These are phyloP conservation scores for Candida lessepsii DNA, from an alignment of 805 yeast genomes.

Conservation along the genomic window DNA sequence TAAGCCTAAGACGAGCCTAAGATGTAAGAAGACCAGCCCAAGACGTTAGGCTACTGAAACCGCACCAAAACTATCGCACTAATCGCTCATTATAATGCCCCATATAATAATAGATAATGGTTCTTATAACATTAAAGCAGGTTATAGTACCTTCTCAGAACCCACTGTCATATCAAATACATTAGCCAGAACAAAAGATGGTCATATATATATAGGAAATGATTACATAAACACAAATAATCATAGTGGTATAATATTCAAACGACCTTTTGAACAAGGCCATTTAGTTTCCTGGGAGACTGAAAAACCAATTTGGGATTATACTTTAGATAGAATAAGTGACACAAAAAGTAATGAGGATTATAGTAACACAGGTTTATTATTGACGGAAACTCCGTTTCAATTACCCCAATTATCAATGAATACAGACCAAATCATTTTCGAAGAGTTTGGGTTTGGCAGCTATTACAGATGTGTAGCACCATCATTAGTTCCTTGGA, in stretches of 20 bases:
- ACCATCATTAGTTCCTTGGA: slow-evolving; percentile 43
- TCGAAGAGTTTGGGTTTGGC: slow-evolving; percentile 87
- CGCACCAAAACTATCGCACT: too few relatives aligned
- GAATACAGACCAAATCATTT: slow-evolving; percentile 85
- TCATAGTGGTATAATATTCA: slow-evolving; percentile 67
- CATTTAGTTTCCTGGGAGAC: slow-evolving; percentile 89
- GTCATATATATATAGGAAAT: slow-evolving; percentile 64
- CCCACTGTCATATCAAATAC: slow-evolving; percentile 66
- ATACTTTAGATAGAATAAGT: slow-evolving; percentile 44
- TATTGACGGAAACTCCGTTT: slow-evolving; percentile 78
- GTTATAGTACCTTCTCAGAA: slow-evolving; percentile 20
- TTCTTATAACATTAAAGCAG: slow-evolving; percentile 69
- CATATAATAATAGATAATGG: slow-evolving; percentile 83
- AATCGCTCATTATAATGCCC: slow-evolving; percentile 7
- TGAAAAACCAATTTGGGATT: slow-evolving; percentile 89
- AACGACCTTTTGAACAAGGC: slow-evolving; percentile 86
- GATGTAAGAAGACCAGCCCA: too few relatives aligned
- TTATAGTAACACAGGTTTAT: slow-evolving; percentile 44
- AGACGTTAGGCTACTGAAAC: too few relatives aligned
- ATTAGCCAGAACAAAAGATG: slow-evolving; percentile 72
- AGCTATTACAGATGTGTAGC: slow-evolving; percentile 66
- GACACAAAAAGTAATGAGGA: slow-evolving; percentile 17
- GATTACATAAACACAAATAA: slow-evolving; percentile 68
- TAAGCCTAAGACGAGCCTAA: too few relatives aligned
- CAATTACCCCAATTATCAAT: slow-evolving; percentile 78